These are phyloP conservation scores for Arthroderma sp. DNA, from an alignment of 2,329 filamentous ascomycete genomes.

Conservation along the genomic window DNA sequence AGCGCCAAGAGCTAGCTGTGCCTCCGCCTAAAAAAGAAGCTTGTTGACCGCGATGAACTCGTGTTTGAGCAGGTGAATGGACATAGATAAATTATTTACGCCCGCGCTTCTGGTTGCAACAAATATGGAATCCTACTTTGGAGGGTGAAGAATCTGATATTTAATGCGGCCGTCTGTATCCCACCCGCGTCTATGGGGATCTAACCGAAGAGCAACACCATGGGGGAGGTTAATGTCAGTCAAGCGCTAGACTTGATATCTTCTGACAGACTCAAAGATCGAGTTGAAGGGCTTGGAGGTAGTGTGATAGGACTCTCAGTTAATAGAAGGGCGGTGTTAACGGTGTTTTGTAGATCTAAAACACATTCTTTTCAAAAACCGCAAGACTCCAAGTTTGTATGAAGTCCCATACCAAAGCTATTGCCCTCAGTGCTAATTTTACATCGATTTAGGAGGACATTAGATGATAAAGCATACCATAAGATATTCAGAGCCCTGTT, in stretches of 20 bases:
- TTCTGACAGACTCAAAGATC: slow-evolving; percentile 33
- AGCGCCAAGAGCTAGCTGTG: neutral
- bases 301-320: neutral
- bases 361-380: slow-evolving; percentile 43
- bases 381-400: slow-evolving; percentile 27
- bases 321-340: neutral
- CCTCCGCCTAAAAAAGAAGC: too few relatives aligned
- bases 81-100: too few relatives aligned
- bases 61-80: too few relatives aligned
- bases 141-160: too few relatives aligned
- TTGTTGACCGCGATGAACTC: too few relatives aligned
- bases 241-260: slow-evolving; percentile 30
- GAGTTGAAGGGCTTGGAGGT: slow-evolving; percentile 39
- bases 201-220: slow-evolving; percentile 9
- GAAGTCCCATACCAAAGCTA: slow-evolving; percentile 4
- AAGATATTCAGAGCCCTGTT: slow-evolving; percentile 73
- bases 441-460: slow-evolving; percentile 22
- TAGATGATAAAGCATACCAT: slow-evolving; percentile 69
- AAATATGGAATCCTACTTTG: too few relatives aligned
- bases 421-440: too few relatives aligned
- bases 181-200: too few relatives aligned
- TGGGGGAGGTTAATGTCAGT: slow-evolving; percentile 32
- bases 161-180: too few relatives aligned
- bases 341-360: slow-evolving; percentile 34
- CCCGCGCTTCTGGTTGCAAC: too few relatives aligned